A percentile compares a stretch with the other conserved stretches of the same genome.
Evolutionary conservation across 768 basidiomycete genomes (phyloP).

Genomic region (Tylopilus subfusipes): DNA sequence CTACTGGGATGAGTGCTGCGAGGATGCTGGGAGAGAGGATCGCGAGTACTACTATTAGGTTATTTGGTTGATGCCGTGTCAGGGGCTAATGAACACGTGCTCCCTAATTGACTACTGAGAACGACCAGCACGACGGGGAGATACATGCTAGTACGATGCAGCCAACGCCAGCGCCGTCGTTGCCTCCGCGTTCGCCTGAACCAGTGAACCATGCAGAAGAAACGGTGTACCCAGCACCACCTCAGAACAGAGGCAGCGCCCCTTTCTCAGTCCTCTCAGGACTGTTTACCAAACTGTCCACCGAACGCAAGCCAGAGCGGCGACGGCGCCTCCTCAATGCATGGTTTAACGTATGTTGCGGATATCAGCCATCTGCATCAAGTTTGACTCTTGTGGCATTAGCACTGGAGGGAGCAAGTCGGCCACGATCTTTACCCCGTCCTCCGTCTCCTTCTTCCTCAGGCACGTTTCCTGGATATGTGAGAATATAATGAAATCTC

Average conservation of each 20-base stretch:
- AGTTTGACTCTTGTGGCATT: conserved; percentile 16
- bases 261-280: conserved; percentile 66
- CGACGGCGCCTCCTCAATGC: conserved; percentile 62
- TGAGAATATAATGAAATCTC: neutral
- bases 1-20: conserved; percentile 33
- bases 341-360: conserved; percentile 74
- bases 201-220: conserved; percentile 12
- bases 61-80: neutral
- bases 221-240: conserved; percentile 49
- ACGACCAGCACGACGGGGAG: neutral
- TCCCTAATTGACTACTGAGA: neutral
- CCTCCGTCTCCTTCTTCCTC: conserved; percentile 84
- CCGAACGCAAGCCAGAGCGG: conserved; percentile 71
- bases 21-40: conserved; percentile 27
- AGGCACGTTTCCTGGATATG: conserved; percentile 44
- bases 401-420: conserved; percentile 86
- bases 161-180: conserved; percentile 65
- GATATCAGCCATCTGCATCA: neutral
- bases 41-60: neutral
- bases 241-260: conserved; percentile 62
- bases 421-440: conserved; percentile 90
- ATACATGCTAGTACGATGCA: conserved; percentile 43
- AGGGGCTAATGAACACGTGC: conserved; percentile 11
- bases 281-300: conserved; percentile 73
- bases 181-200: conserved; percentile 47